Conservation (phyloP, 495 filamentous ascomycete species). For the Pseudoneurospora amorphoporcata region DNA sequence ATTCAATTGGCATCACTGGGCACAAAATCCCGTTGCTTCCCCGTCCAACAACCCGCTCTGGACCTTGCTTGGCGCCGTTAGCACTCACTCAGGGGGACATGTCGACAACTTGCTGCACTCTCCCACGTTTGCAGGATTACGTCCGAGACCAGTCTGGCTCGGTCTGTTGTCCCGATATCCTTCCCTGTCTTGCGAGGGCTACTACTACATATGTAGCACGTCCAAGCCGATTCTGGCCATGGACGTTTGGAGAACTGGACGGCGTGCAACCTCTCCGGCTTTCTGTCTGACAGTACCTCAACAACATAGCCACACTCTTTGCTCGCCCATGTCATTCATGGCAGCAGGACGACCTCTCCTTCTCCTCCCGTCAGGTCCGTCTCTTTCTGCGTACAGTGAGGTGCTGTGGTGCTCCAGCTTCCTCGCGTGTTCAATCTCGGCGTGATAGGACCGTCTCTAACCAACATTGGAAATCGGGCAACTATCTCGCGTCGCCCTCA, state of each 20-base stretch:
- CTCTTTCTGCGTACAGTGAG: neutral
- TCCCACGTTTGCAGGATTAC: neutral
- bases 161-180: neutral
- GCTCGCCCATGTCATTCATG: neutral
- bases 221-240: neutral
- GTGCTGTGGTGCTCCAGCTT: neutral
- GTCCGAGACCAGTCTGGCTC: neutral
- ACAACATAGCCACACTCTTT: neutral
- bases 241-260: neutral
- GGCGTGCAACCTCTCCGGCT: neutral
- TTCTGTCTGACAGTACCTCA: neutral
- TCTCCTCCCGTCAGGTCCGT: neutral
- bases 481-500: neutral
- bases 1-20: neutral
- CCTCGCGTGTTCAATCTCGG: neutral
- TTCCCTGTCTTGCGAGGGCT: neutral
- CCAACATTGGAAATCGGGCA: neutral
- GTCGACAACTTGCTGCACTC: neutral
- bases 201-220: neutral
- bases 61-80: neutral
- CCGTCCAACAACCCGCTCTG: neutral
- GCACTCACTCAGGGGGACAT: neutral
- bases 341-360: neutral
- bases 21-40: neutral
- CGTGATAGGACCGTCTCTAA: neutral